These are phyloP conservation scores for Dendrobium chrysotoxum DNA, from an alignment of 106 monocot species.

Conservation along the genomic window DNA sequence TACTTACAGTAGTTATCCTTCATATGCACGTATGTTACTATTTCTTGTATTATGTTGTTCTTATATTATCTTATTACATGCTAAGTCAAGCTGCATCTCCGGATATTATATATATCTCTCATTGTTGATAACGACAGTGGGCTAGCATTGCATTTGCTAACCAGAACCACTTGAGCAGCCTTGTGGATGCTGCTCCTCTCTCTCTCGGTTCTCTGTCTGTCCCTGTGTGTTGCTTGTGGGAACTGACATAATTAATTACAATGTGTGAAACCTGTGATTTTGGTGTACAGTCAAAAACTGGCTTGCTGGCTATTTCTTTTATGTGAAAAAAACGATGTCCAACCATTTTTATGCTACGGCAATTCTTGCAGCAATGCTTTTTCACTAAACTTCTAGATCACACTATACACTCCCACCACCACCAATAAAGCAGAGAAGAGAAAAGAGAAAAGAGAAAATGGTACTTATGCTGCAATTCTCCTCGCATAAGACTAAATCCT, in stretches of 20 bases:
- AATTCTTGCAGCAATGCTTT: neutral
- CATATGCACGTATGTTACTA: neutral
- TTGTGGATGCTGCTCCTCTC: neutral
- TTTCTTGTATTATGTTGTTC: neutral
- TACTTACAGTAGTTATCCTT: slow-evolving; percentile 12
- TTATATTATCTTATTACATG: neutral
- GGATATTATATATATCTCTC: neutral
- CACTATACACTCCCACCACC: neutral
- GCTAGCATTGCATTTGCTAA: too few relatives aligned
- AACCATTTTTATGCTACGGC: neutral
- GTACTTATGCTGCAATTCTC: too few relatives aligned
- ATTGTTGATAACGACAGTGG: neutral
- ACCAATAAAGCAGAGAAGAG: neutral
- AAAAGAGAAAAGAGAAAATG: neutral
- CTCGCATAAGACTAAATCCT: too few relatives aligned
- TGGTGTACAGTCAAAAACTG: neutral
- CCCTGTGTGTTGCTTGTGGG: neutral
- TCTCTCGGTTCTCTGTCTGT: neutral
- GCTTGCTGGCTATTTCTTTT: neutral
- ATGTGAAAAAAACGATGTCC: neutral
- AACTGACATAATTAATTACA: neutral
- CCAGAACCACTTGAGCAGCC: too few relatives aligned
- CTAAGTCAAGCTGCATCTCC: neutral
- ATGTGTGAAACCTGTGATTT: neutral
- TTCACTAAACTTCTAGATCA: neutral